A percentile compares a stretch with the other conserved stretches of the same genome.
Conservation (phyloP, 805 yeast genomes). For the Spathaspora sp. region DNA sequence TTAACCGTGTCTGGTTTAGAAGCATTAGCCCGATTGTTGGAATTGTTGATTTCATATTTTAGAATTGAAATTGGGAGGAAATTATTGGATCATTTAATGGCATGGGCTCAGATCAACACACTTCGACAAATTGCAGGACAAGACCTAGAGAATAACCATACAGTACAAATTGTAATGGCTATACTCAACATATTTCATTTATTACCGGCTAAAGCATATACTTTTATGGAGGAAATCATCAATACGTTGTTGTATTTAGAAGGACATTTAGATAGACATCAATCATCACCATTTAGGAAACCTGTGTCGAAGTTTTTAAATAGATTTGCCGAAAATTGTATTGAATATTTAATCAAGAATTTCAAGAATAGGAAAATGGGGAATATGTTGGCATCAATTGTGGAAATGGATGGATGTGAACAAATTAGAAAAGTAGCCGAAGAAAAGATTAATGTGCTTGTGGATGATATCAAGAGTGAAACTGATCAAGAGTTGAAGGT, state of each 20-base stretch:
- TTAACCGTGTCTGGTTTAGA: conserved; percentile 86
- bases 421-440: conserved; percentile 57
- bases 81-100: conserved; percentile 85
- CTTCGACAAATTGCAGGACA: conserved; percentile 74
- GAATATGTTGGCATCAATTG: conserved; percentile 63
- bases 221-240: conserved; percentile 85
- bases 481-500: conserved; percentile 51
- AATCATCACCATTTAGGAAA: conserved; percentile 83
- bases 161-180: conserved; percentile 84
- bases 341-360: conserved; percentile 64
- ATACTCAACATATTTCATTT: conserved; percentile 88
- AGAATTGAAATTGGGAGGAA: conserved; percentile 96
- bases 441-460: conserved; percentile 47
- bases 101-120: conserved; percentile 88
- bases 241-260: conserved; percentile 75
- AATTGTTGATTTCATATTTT: conserved; percentile 85
- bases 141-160: conserved; percentile 75
- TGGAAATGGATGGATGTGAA: conserved; percentile 49
- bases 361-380: conserved; percentile 64
- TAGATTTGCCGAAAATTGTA: conserved; percentile 73
- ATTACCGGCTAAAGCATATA: conserved; percentile 87
- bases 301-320: conserved; percentile 86
- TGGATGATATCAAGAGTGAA: conserved; percentile 47
- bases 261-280: conserved; percentile 77
- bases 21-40: conserved; percentile 83